These are phyloP conservation scores for Calonectria multiphialidica DNA, from an alignment of 2,329 filamentous ascomycete species.

Conservation along the genomic window DNA sequence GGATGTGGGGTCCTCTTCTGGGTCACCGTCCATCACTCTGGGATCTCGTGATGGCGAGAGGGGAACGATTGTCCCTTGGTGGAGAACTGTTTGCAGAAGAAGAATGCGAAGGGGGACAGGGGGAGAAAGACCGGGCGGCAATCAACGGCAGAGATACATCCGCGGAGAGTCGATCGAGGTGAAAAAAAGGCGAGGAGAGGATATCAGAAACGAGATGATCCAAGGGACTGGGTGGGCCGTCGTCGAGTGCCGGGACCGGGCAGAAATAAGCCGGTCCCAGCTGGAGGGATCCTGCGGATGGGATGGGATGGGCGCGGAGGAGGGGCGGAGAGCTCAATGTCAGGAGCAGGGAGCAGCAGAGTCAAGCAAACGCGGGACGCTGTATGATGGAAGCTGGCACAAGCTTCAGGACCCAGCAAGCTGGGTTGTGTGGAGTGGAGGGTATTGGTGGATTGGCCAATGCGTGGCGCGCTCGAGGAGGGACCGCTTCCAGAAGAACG, in stretches of 20 bases:
- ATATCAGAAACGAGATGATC: conserved; percentile 18
- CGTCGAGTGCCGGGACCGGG: conserved; percentile 36
- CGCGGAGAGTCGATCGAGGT: conserved; percentile 19
- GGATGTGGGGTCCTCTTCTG: conserved; percentile 50
- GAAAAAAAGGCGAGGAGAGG: conserved; percentile 4
- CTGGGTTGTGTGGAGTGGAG: conserved; percentile 39
- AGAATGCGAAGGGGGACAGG: conserved; percentile 15
- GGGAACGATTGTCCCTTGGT: conserved; percentile 7
- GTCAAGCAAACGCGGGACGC: conserved; percentile 27
- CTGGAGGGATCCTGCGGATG: conserved; percentile 29
- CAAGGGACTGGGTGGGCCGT: conserved; percentile 30
- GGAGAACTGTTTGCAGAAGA: conserved; percentile 22
- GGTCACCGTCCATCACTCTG: conserved; percentile 39
- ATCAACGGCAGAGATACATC: conserved; percentile 35
- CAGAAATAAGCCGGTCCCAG: conserved; percentile 33
- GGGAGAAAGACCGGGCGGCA: conserved; percentile 6
- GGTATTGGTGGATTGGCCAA: conserved; percentile 34
- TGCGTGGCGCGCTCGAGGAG: conserved; percentile 23
- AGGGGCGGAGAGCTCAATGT: conserved; percentile 16
- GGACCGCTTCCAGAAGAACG: conserved; percentile 42
- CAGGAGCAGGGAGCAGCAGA: conserved; percentile 8
- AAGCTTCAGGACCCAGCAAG: conserved; percentile 32
- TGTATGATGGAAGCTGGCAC: conserved; percentile 15
- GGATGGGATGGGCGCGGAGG: conserved; percentile 18
- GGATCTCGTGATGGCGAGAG: conserved; percentile 9